A percentile compares a stretch with the other conserved stretches of the same genome.
These are phyloP conservation scores for Salvia sclarea DNA, from an alignment of 305 asterid genomes.

Conservation along the genomic window DNA sequence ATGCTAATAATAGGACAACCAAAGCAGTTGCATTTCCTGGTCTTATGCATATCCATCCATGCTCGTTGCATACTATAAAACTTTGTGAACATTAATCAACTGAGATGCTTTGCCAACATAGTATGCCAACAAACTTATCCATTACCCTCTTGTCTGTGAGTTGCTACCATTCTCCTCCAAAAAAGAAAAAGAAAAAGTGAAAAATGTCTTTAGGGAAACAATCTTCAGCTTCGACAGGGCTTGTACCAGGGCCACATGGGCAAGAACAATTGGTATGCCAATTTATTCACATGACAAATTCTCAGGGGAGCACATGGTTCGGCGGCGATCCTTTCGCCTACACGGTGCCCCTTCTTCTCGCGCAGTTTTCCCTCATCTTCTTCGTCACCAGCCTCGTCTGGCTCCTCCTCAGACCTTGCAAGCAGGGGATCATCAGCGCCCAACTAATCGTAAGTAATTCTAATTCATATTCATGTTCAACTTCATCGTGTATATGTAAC, in stretches of 20 bases:
- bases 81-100: slow-evolving; percentile 3
- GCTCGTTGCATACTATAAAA: slow-evolving; percentile 27
- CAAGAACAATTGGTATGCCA: slow-evolving; percentile 53
- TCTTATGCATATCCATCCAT: slow-evolving; percentile 32
- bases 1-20: background rate
- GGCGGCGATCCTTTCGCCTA: slow-evolving; percentile 47
- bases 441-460: slow-evolving; percentile 62
- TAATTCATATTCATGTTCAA: background rate
- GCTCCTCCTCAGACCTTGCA: slow-evolving; percentile 45
- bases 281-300: slow-evolving; percentile 35
- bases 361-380: slow-evolving; percentile 43
- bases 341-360: slow-evolving; percentile 43
- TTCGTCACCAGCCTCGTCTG: slow-evolving; percentile 33
- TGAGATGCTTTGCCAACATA: slow-evolving; percentile 16
- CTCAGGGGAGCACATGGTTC: slow-evolving; percentile 53
- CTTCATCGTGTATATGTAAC: too few species aligned
- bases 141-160: background rate
- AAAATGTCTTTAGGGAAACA: slow-evolving; percentile 10
- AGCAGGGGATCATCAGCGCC: slow-evolving; percentile 61
- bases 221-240: slow-evolving; percentile 36
- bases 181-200: background rate
- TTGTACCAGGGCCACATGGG: slow-evolving; percentile 40
- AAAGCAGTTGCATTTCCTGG: slow-evolving; percentile 4
- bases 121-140: background rate
- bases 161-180: background rate